phyloP scores from a whole-genome alignment of 768 basidiomycete genomes.

The Termitomyces sp. region DNA sequence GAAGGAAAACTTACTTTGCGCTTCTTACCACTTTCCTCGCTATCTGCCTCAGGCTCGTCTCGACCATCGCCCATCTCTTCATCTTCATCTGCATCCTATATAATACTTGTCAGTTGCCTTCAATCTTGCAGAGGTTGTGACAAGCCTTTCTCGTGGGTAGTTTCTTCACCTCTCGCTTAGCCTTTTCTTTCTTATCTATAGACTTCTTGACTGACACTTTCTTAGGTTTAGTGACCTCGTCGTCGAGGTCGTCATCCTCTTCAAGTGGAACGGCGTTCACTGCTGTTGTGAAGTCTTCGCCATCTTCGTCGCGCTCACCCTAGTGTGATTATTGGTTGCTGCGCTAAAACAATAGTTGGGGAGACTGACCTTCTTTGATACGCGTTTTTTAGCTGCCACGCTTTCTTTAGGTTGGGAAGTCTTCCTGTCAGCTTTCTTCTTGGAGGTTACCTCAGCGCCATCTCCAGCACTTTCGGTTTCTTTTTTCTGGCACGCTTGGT shows the following conservation, averaged over 20 bases:
- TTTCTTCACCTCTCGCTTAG: slow-evolving; percentile 34
- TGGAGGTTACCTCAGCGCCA: slow-evolving; percentile 43
- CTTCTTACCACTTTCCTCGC: slow-evolving; percentile 52
- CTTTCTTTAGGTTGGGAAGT: slow-evolving; percentile 34
- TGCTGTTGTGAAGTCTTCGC: slow-evolving; percentile 41
- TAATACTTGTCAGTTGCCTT: slow-evolving; percentile 7
- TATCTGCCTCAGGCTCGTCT: slow-evolving; percentile 40
- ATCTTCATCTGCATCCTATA: slow-evolving; percentile 32
- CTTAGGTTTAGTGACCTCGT: slow-evolving; percentile 39
- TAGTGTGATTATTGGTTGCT: slow-evolving; percentile 7
- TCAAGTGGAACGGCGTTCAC: slow-evolving; percentile 31
- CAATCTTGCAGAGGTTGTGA: neutral
- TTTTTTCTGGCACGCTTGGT: slow-evolving; percentile 15
- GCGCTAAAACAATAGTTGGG: neutral
- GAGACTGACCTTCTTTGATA: slow-evolving; percentile 29
- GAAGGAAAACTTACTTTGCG: slow-evolving; percentile 48
- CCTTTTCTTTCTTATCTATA: slow-evolving; percentile 18
- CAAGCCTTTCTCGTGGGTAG: slow-evolving; percentile 17
- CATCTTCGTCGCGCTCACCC: slow-evolving; percentile 32
- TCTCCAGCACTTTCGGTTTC: slow-evolving; percentile 26
- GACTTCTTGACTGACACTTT: slow-evolving; percentile 34
- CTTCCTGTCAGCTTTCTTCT: slow-evolving; percentile 21
- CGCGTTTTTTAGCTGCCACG: slow-evolving; percentile 42
- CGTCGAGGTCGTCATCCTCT: slow-evolving; percentile 30
- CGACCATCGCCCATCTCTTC: slow-evolving; percentile 35